Base-by-base conservation (phyloP, 805 yeast genomes). In the Cephaloascus albidus region DNA sequence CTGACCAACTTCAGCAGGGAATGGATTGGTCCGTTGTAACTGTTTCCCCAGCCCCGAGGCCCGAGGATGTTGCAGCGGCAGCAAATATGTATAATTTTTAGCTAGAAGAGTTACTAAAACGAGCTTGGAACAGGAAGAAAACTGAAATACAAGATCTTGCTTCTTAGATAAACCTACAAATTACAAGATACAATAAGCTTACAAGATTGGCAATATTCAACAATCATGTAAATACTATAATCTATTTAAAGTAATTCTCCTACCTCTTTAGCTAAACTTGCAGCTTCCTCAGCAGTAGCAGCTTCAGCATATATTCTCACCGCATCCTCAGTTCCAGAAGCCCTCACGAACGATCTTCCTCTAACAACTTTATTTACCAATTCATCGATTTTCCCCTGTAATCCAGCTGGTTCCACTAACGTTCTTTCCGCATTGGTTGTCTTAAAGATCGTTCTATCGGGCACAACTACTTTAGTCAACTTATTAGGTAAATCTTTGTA, bases 301-400 rank as follows among this genome's bases (percentile, higher is more conserved):
- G 96, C 95, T 59, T 93, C 98, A 1, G 96, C 93, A 49, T 93
- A 93, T 4, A 93, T 86, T 50, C 98, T 76, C 2, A 93, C 97
- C 0, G 96, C 97, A 58, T 93, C 94, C 58, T 93, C 98, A 1
- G 98, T 93, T 12, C 98, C 98, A 43, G 95, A 83, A 8, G 98
- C 97, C 49, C 98, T 76, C 3, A 90, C 97, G 60, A 93, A 93
- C 2, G 95, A 81, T 53, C 98, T 74, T 2, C 90, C 97, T 15
- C 60, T 53, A 0, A 62, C 48, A 45, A 68, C 78, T 48, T 74
- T 61, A 8, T 61, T 53, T 16, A 90, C 90, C 20, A 73, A 54
- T 3, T 51, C 66, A 54, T 93, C 93, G 40, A 93, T 86, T 45
- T 74, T 58, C 1, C 44, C 65, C 61, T 93, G 98, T 43, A 93